Evolutionary conservation across 352 stramenopile species (phyloP).

Genomic region (Peronospora destructor): DNA sequence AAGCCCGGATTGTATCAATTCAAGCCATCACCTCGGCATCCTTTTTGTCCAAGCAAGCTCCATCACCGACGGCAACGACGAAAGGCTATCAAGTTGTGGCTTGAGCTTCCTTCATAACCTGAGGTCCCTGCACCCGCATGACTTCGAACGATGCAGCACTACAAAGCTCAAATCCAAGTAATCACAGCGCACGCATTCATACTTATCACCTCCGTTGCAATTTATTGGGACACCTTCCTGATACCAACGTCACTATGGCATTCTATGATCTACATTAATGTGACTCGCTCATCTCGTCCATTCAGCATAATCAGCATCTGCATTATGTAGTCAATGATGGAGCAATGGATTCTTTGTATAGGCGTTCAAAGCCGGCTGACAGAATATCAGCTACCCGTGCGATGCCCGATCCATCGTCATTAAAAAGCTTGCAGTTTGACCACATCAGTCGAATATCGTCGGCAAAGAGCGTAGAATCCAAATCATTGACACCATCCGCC

Average conservation of each 20-base stretch:
- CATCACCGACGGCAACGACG: constrained; percentile 32
- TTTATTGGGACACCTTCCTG: constrained; percentile 15
- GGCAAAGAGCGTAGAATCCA: constrained; percentile 50
- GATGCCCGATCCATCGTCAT: constrained; percentile 78
- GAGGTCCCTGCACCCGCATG: constrained; percentile 7
- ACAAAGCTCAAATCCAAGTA: constrained; percentile 11
- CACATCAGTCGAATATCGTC: constrained; percentile 77
- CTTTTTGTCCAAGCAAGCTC: constrained; percentile 76
- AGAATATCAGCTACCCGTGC: constrained; percentile 64
- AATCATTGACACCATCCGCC: constrained; percentile 28
- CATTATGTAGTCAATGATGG: constrained; percentile 24
- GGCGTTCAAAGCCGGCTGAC: constrained; percentile 51
- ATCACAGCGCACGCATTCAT: constrained; percentile 26
- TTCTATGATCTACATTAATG: constrained; percentile 10
- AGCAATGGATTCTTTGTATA: constrained; percentile 44
- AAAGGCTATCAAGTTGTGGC: constrained; percentile 6
- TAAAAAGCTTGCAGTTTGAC: constrained; percentile 81
- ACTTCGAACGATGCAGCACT: constrained; percentile 21
- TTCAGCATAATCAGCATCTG: constrained; percentile 1
- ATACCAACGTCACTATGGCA: constrained; percentile 19
- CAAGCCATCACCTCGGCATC: constrained; percentile 70
- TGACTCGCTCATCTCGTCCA: constrained; percentile 3
- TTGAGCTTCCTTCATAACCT: neutral
- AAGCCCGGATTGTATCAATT: constrained; percentile 70
- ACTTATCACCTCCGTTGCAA: constrained; percentile 16